A percentile compares a stretch with the other conserved stretches of the same genome.
phyloP scores from a whole-genome alignment of 305 asterid genomes.

The Solanum aculeatissimum region DNA sequence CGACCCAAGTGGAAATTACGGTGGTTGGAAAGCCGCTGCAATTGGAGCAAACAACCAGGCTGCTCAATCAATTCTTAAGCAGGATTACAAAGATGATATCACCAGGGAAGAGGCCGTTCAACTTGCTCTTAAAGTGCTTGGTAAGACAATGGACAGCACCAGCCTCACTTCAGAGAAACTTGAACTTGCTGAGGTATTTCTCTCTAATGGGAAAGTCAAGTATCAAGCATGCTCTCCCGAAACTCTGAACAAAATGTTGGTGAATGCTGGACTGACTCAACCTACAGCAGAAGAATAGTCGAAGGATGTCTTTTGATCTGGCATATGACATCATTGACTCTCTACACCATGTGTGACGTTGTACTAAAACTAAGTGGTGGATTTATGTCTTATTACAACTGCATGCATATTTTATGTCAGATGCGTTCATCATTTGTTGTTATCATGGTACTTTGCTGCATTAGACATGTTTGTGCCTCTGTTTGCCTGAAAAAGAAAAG shows the following conservation, averaged over 20 bases:
- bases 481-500: background rate
- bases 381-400: background rate
- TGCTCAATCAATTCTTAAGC: slow-evolving; percentile 29
- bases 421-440: background rate
- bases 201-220: slow-evolving; percentile 18
- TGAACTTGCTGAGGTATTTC: slow-evolving; percentile 28
- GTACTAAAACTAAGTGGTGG: background rate
- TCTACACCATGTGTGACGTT: background rate
- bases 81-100: slow-evolving; percentile 32
- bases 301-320: background rate
- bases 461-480: background rate
- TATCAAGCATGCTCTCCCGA: slow-evolving; percentile 23
- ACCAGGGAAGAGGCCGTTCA: slow-evolving; percentile 28
- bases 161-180: slow-evolving; percentile 34
- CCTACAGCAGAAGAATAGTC: slow-evolving; percentile 15
- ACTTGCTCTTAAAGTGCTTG: slow-evolving; percentile 29
- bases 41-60: slow-evolving; percentile 32
- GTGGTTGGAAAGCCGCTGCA: slow-evolving; percentile 38
- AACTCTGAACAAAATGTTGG: slow-evolving; percentile 15
- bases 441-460: background rate
- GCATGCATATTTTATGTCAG: background rate
- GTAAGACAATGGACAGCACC: slow-evolving; percentile 37
- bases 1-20: slow-evolving; percentile 31
- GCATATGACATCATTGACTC: background rate
- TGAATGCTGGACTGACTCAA: slow-evolving; percentile 24